These are phyloP conservation scores for Colletotrichum aenigma DNA, from an alignment of 2,329 filamentous ascomycete species.

Conservation along the genomic window DNA sequence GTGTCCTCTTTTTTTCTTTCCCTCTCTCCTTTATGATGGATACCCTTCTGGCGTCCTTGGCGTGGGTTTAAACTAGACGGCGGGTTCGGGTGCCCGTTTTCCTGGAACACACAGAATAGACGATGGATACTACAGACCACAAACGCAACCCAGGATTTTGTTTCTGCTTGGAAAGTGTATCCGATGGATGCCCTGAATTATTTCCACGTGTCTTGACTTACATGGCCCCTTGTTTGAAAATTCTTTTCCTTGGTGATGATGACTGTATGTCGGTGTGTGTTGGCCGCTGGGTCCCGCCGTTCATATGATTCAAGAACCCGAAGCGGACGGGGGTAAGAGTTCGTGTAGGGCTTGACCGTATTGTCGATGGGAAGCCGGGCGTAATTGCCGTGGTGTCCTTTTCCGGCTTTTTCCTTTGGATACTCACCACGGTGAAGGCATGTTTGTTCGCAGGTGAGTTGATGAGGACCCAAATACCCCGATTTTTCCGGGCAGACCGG, in stretches of 20 bases:
- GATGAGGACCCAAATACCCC: neutral
- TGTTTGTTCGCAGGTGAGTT: neutral
- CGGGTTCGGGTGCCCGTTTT: neutral
- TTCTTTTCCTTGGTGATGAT: neutral
- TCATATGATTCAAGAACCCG: neutral
- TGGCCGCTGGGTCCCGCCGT: neutral
- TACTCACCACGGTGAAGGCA: neutral
- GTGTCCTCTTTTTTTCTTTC: neutral
- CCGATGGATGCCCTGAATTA: neutral
- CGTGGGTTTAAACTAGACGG: slow-evolving; percentile 4
- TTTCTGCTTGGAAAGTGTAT: neutral
- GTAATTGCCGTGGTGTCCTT: neutral
- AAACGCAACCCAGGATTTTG: neutral
- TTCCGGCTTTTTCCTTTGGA: neutral
- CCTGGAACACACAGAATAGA: neutral
- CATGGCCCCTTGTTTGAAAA: neutral
- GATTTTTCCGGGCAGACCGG: neutral
- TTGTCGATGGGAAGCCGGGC: neutral
- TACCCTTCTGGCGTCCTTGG: slow-evolving; percentile 20
- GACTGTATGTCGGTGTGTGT: neutral
- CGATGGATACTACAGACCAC: neutral
- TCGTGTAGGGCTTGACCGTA: neutral
- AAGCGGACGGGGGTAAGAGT: neutral
- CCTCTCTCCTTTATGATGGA: slow-evolving; percentile 1
- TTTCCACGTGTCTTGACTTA: neutral